Evolutionary conservation across 2,329 filamentous ascomycete species (phyloP).

Genomic region (Cladosporium sp.): DNA sequence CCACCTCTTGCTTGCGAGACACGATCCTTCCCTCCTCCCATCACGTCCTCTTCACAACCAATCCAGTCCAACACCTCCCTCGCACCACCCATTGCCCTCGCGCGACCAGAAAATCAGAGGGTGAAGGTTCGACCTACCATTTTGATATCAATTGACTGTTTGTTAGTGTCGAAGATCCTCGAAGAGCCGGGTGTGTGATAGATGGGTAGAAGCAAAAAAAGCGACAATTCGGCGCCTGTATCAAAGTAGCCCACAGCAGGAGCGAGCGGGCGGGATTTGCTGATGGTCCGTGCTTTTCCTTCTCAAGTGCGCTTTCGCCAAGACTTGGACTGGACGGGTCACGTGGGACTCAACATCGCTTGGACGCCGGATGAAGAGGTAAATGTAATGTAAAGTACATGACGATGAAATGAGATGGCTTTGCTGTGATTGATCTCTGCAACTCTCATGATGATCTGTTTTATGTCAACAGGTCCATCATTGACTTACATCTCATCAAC

Average conservation of each 20-base stretch:
- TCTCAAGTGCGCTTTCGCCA: not conserved
- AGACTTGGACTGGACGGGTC: not conserved
- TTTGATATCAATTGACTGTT: slow-evolving; percentile 14
- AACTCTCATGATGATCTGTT: too few species aligned
- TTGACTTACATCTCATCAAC: too few species aligned
- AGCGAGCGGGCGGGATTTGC: not conserved
- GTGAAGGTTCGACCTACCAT: slow-evolving; percentile 7
- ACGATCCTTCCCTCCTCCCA: not conserved
- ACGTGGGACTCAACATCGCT: too few species aligned
- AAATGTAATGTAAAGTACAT: too few species aligned
- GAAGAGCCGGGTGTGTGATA: slow-evolving; percentile 13
- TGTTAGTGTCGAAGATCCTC: slow-evolving; percentile 15
- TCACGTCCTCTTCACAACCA: not conserved
- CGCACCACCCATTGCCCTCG: slow-evolving; percentile 3
- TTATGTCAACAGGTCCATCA: too few species aligned
- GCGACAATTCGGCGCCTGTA: slow-evolving; percentile 8
- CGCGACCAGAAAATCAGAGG: slow-evolving; percentile 1
- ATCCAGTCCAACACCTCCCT: not conserved
- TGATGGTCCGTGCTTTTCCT: slow-evolving; percentile 5
- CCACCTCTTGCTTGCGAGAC: too few species aligned
- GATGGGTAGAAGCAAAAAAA: not conserved
- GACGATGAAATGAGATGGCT: too few species aligned
- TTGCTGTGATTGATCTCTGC: too few species aligned
- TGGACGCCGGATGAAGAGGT: too few species aligned
- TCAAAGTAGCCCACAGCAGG: slow-evolving; percentile 4